These are phyloP conservation scores for Trichosanthes cucumerina DNA, from an alignment of 306 rosid genomes.

Conservation along the genomic window DNA sequence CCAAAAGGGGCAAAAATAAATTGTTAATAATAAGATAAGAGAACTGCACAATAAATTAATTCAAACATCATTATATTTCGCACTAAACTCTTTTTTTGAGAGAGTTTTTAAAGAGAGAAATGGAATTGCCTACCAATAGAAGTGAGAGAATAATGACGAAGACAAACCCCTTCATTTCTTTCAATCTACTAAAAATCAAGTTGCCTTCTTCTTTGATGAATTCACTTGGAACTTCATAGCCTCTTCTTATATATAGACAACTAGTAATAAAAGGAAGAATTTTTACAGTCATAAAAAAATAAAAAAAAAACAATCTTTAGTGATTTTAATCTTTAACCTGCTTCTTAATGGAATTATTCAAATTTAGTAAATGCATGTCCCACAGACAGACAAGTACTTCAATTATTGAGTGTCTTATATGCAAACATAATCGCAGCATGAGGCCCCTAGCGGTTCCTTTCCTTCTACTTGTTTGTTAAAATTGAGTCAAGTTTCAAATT, in stretches of 20 bases:
- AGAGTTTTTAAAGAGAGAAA: no score
- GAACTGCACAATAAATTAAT: no score
- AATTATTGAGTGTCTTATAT: no score
- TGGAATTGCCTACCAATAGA: not conserved
- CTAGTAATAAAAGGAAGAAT: not conserved
- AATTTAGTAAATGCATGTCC: no score
- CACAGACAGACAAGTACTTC: no score
- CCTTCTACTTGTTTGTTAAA: no score
- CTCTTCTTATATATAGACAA: not conserved
- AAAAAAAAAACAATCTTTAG: not conserved
- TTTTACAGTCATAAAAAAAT: not conserved
- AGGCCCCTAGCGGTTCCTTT: no score
- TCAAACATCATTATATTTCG: no score
- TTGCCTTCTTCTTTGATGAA: not conserved
- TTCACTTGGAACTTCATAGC: not conserved
- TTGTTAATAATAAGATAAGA: no score
- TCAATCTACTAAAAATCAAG: not conserved
- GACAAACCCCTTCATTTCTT: not conserved
- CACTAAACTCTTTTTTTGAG: not conserved
- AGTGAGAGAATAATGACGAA: not conserved
- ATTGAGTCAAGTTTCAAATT: no score
- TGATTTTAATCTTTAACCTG: not conserved
- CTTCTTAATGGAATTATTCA: not conserved
- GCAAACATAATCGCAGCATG: no score
- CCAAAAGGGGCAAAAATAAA: not conserved